Percentiles rank a stretch among this genome's conserved stretches.
Conservation (phyloP, 2,329 filamentous ascomycete species). For the Pyrenophora seminiperda region DNA sequence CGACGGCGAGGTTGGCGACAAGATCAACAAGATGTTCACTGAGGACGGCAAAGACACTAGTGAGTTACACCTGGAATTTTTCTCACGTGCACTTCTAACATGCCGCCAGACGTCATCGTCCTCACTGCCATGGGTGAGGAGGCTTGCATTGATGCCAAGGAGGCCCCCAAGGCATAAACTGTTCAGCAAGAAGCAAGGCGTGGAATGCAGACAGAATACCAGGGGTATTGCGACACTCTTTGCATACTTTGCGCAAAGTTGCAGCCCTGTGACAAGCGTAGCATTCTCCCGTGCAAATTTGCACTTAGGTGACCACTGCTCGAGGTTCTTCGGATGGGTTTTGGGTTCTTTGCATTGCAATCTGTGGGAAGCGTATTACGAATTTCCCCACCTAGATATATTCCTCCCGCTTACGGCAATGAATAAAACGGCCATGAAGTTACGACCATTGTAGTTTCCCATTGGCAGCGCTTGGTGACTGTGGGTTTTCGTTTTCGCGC, state of each 20-base stretch:
- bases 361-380: constrained; percentile 45
- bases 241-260: constrained; percentile 31
- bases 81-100: constrained; percentile 22
- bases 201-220: constrained; percentile 33
- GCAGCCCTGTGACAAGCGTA: constrained; percentile 36
- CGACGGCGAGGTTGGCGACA: constrained; percentile 84
- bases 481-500: constrained; percentile 30
- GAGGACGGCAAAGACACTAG: constrained; percentile 90
- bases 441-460: constrained; percentile 29
- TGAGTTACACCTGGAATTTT: constrained; percentile 60
- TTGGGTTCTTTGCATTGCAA: constrained; percentile 48
- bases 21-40: constrained; percentile 80
- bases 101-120: constrained; percentile 78
- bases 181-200: constrained; percentile 35
- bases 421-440: constrained; percentile 44
- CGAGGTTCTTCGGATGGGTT: constrained; percentile 46
- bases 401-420: constrained; percentile 46
- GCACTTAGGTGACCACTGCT: constrained; percentile 42
- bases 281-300: constrained; percentile 39
- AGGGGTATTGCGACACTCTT: constrained; percentile 31
- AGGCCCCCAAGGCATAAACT: constrained; percentile 66
- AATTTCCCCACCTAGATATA: constrained; percentile 43
- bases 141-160: constrained; percentile 89
- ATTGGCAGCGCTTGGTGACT: constrained; percentile 32
- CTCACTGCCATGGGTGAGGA: constrained; percentile 97